Conservation (phyloP, 176 grass and related monocot genomes). For the Paspalum notatum region DNA sequence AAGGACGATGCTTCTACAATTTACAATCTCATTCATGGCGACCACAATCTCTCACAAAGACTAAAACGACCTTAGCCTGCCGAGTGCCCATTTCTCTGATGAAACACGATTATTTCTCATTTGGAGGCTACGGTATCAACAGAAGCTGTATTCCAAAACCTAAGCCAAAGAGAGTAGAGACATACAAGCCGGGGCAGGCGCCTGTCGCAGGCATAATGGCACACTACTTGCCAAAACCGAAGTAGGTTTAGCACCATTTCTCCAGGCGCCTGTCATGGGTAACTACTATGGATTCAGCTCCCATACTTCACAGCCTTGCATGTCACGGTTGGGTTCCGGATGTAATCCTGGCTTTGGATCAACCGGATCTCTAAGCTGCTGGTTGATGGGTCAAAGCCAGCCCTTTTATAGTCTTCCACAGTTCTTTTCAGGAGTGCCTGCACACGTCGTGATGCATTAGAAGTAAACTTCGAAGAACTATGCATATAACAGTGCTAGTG, state of each 20-base stretch:
- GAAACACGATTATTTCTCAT: neutral
- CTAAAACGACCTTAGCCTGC: neutral
- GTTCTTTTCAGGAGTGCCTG: conserved; percentile 87
- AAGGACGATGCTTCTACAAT: neutral
- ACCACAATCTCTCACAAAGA: neutral
- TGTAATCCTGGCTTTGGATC: conserved; percentile 91
- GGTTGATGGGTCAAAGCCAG: conserved; percentile 80
- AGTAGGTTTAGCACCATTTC: neutral
- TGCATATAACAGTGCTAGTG: neutral
- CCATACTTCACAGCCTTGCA: conserved; percentile 75
- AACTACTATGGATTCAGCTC: conserved; percentile 38
- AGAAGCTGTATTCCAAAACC: conserved; percentile 11
- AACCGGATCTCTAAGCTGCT: conserved; percentile 92
- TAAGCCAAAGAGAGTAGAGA: conserved; percentile 8
- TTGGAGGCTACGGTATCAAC: neutral
- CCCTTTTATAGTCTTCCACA: conserved; percentile 72
- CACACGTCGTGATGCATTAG: conserved; percentile 13
- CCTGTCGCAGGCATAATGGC: neutral
- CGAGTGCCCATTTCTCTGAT: neutral
- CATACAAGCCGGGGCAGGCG: neutral
- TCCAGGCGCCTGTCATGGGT: conserved; percentile 3
- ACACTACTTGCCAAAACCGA: neutral
- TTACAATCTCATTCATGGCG: neutral
- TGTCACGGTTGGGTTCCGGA: conserved; percentile 62
- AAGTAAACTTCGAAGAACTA: too few relatives aligned